phyloP scores from a whole-genome alignment of 805 yeast species.

The Candida railenensis region DNA sequence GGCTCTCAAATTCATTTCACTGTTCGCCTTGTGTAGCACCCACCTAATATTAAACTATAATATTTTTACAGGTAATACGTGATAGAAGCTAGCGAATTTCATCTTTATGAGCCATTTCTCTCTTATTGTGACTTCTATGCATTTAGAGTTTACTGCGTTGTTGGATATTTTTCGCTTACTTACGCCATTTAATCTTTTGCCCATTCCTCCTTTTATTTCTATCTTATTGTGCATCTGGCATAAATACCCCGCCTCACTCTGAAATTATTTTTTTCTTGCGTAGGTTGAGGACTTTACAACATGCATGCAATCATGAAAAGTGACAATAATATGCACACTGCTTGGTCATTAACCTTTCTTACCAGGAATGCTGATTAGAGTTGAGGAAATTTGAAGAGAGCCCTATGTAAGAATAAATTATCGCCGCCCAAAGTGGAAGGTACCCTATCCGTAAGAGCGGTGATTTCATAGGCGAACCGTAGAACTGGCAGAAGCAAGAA shows the following conservation, averaged over 20 bases:
- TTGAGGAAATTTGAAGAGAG: not conserved
- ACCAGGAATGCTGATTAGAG: not conserved
- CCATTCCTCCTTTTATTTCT: not conserved
- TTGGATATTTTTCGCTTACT: not conserved
- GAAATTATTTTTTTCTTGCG: too few relatives aligned
- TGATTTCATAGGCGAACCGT: too few relatives aligned
- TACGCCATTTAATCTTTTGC: not conserved
- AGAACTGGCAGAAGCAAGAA: not conserved
- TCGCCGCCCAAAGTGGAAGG: too few relatives aligned
- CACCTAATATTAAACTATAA: too few relatives aligned
- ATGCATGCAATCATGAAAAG: too few relatives aligned
- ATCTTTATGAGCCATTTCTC: not conserved
- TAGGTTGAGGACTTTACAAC: too few relatives aligned
- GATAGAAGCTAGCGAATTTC: not conserved
- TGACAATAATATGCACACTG: too few relatives aligned
- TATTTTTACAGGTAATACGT: not conserved
- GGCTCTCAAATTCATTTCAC: too few relatives aligned
- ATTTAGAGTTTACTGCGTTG: not conserved
- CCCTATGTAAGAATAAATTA: too few relatives aligned
- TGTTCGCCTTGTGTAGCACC: too few relatives aligned
- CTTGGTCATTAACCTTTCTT: too few relatives aligned
- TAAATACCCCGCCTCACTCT: not conserved
- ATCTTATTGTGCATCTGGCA: not conserved
- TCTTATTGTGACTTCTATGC: not conserved
- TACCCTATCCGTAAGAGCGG: too few relatives aligned